A percentile compares a stretch with the other conserved stretches of the same genome.
phyloP scores from a whole-genome alignment of 1,284 basidiomycete species.

The Phylloporus sp. region DNA sequence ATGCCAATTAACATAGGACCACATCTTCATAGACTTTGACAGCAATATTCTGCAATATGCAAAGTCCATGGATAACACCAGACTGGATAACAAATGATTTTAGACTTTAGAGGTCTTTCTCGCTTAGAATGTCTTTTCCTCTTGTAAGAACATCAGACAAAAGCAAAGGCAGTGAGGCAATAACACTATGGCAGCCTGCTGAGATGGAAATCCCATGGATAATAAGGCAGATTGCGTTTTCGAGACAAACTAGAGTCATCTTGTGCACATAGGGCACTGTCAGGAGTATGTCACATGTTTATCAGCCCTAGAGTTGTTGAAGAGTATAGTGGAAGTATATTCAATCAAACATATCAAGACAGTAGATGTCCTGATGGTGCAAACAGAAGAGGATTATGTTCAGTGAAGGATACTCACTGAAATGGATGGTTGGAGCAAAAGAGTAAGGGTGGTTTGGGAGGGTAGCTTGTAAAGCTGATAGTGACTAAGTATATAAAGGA shows the following conservation, averaged over 20 bases:
- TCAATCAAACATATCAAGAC: constrained; percentile 41
- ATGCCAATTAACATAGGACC: constrained; percentile 14
- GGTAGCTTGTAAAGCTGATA: too few relatives aligned
- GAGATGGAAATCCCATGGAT: constrained; percentile 40
- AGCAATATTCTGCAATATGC: constrained; percentile 32
- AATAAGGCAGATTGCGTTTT: constrained; percentile 44
- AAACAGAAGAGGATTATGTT: too few relatives aligned
- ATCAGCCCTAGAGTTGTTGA: constrained; percentile 25
- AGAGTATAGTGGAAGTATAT: constrained; percentile 48
- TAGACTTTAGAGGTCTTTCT: constrained; percentile 38
- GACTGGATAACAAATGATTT: constrained; percentile 45
- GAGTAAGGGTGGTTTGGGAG: too few relatives aligned
- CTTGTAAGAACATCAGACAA: constrained; percentile 40
- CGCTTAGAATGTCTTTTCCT: constrained; percentile 30
- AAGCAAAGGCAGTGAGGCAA: constrained; percentile 38
- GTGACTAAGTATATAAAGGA: too few relatives aligned
- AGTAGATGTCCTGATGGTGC: constrained; percentile 40
- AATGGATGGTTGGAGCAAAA: too few relatives aligned
- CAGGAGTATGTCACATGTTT: constrained; percentile 32
- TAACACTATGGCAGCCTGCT: constrained; percentile 21
- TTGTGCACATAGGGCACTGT: constrained; percentile 33
- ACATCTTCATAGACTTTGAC: constrained; percentile 40
- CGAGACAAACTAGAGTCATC: constrained; percentile 35
- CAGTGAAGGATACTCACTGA: too few relatives aligned
- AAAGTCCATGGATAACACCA: constrained; percentile 37